Percentiles rank a stretch among this genome's conserved stretches.
These are phyloP conservation scores for Chaetomium strumarium DNA, from an alignment of 2,329 filamentous ascomycete species.

Conservation along the genomic window DNA sequence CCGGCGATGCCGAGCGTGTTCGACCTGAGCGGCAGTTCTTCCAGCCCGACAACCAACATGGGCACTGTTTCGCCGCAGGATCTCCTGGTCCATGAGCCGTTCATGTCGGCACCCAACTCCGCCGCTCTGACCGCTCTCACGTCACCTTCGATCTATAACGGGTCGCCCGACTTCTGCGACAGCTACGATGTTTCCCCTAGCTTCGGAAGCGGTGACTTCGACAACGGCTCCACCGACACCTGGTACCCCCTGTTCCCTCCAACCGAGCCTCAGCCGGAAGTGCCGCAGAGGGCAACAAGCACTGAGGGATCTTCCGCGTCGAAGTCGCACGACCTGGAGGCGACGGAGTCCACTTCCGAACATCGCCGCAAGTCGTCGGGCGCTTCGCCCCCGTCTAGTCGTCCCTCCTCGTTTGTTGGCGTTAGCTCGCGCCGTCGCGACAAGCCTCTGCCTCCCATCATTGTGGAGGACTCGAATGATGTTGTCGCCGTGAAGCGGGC, in stretches of 20 bases:
- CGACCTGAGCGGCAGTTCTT: conserved; percentile 43
- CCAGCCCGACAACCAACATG: conserved; percentile 48
- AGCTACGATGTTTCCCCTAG: conserved; percentile 73
- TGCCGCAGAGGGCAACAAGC: conserved; percentile 22
- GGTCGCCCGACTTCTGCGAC: conserved; percentile 67
- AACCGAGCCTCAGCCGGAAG: conserved; percentile 29
- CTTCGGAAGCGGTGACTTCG: conserved; percentile 57
- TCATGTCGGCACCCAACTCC: conserved; percentile 74
- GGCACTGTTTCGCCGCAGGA: conserved; percentile 82
- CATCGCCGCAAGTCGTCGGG: conserved; percentile 41
- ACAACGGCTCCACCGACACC: conserved; percentile 42
- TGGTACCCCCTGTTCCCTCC: conserved; percentile 74
- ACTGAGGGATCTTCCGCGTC: conserved; percentile 39
- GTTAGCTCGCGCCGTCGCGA: conserved; percentile 69
- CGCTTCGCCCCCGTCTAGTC: conserved; percentile 40
- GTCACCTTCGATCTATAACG: conserved; percentile 72
- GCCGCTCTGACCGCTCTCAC: conserved; percentile 77
- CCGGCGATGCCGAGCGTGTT: conserved; percentile 46
- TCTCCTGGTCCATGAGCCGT: conserved; percentile 62
- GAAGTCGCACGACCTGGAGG: conserved; percentile 45
- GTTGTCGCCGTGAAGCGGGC: conserved; percentile 84
- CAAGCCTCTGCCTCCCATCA: conserved; percentile 74
- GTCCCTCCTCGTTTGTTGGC: conserved; percentile 64
- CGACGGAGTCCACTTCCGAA: conserved; percentile 34
- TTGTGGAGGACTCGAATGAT: conserved; percentile 68